Conservation (phyloP, 768 basidiomycete species). For the Lentinula boryana region DNA sequence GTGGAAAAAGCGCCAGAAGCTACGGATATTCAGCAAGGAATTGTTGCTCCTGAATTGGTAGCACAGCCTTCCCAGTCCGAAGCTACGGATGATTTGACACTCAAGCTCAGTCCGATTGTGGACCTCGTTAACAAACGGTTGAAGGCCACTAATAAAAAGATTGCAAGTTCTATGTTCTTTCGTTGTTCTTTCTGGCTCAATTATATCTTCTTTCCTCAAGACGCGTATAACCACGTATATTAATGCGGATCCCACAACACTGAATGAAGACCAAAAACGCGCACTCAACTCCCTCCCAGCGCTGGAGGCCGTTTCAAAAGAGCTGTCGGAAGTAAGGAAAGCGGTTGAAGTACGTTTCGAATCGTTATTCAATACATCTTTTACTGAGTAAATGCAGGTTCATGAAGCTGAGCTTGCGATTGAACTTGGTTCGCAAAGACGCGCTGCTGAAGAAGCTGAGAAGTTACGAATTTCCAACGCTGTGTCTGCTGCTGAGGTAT, state of each 20-base stretch:
- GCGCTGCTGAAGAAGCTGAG: constrained; percentile 51
- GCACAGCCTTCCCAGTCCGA: constrained; percentile 24
- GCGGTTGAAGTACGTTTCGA: constrained; percentile 62
- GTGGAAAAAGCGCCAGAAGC: constrained; percentile 46
- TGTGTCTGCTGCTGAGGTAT: constrained; percentile 55
- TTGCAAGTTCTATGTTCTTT: constrained; percentile 41
- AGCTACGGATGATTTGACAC: constrained; percentile 38
- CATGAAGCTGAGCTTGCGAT: constrained; percentile 60
- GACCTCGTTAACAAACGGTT: constrained; percentile 78
- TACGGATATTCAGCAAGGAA: constrained; percentile 40
- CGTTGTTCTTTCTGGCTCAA: background rate
- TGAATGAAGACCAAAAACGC: constrained; percentile 86
- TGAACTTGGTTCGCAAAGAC: constrained; percentile 47
- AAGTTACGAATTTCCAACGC: constrained; percentile 49
- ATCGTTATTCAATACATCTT: background rate
- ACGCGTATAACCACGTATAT: constrained; percentile 70
- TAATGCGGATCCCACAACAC: constrained; percentile 56
- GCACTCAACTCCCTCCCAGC: constrained; percentile 65
- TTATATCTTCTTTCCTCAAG: constrained; percentile 29
- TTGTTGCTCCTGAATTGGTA: constrained; percentile 39
- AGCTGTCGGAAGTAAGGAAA: constrained; percentile 80
- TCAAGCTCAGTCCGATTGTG: constrained; percentile 63
- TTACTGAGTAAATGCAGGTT: constrained; percentile 27
- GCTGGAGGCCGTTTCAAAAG: constrained; percentile 75
- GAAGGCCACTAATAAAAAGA: constrained; percentile 77